Evolutionary conservation across 768 basidiomycete genomes (phyloP).

Genomic region (Goffeauzyma gilvescens): DNA sequence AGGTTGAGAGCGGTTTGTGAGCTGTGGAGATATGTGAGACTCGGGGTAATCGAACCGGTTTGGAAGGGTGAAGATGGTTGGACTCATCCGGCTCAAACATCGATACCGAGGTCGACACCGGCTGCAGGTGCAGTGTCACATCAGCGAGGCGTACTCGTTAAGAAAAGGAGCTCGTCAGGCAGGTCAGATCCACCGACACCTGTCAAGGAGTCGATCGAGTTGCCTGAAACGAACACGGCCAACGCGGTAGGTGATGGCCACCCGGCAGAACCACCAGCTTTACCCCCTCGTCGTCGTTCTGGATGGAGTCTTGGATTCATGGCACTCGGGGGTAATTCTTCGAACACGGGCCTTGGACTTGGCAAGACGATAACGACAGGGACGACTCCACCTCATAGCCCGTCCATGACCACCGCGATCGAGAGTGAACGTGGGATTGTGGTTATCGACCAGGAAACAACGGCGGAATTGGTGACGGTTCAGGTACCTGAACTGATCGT

Average conservation of each 20-base stretch:
- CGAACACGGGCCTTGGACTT: no score
- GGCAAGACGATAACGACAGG: neutral
- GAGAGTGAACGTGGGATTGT: neutral
- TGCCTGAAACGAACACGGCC: neutral
- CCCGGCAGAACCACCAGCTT: no score
- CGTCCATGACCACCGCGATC: neutral
- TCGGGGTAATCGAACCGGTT: slow-evolving; percentile 59
- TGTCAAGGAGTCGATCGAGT: neutral
- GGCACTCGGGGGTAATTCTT: slow-evolving; percentile 5
- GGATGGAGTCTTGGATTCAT: slow-evolving; percentile 9
- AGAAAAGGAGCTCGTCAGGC: no score
- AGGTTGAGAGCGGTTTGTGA: slow-evolving; percentile 73
- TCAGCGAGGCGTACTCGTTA: no score
- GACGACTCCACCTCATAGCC: neutral
- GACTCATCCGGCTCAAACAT: neutral
- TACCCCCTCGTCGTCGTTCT: no score
- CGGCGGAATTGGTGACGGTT: no score
- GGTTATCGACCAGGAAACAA: no score
- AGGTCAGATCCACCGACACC: no score
- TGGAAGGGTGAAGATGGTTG: slow-evolving; percentile 58
- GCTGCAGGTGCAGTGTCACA: neutral
- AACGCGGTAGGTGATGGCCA: no score
- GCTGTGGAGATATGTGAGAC: slow-evolving; percentile 72
- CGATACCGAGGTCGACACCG: neutral
- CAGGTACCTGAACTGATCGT: no score